Conservation (phyloP, 164 flowering plant genomes). For the Taxillus chinensis region DNA sequence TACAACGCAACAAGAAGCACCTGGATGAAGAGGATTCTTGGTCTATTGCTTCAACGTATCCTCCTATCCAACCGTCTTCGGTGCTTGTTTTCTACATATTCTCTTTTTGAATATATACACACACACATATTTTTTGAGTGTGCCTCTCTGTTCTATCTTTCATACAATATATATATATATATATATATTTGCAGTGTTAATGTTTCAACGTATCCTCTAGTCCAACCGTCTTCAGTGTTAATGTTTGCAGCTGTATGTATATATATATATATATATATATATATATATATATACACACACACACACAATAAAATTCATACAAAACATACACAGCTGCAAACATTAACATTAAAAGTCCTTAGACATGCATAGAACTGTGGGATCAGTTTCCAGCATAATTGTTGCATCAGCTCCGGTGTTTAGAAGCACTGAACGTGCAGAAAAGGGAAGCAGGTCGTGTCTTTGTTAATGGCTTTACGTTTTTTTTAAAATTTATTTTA, state of each 20-base stretch:
- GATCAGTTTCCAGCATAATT: slow-evolving; percentile 27
- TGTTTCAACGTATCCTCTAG: slow-evolving; percentile 42
- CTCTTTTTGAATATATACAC: slow-evolving; percentile 2
- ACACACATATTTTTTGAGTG: too few relatives aligned
- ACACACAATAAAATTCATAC: too few relatives aligned
- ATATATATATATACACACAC: too few relatives aligned
- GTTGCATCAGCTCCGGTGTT: slow-evolving; percentile 41
- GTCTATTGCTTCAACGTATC: slow-evolving; percentile 49
- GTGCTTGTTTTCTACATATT: neutral
- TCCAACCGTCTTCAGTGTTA: neutral
- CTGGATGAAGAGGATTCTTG: slow-evolving; percentile 51
- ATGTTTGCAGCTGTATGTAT: too few relatives aligned
- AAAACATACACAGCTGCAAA: too few relatives aligned
- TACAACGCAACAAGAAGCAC: slow-evolving; percentile 35
- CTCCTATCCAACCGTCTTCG: slow-evolving; percentile 10
- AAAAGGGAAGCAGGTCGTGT: slow-evolving; percentile 51
- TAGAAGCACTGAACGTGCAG: slow-evolving; percentile 37
- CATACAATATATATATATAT: too few relatives aligned
- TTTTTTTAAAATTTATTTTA: neutral
- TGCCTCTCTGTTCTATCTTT: neutral
- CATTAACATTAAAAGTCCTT: slow-evolving; percentile 15
- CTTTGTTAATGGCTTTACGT: neutral
- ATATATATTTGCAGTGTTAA: slow-evolving; percentile 13
- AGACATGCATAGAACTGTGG: slow-evolving; percentile 23
- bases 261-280: too few relatives aligned